These are phyloP conservation scores for Xylariaceae sp. DNA, from an alignment of 2,329 filamentous ascomycete species.

Conservation along the genomic window DNA sequence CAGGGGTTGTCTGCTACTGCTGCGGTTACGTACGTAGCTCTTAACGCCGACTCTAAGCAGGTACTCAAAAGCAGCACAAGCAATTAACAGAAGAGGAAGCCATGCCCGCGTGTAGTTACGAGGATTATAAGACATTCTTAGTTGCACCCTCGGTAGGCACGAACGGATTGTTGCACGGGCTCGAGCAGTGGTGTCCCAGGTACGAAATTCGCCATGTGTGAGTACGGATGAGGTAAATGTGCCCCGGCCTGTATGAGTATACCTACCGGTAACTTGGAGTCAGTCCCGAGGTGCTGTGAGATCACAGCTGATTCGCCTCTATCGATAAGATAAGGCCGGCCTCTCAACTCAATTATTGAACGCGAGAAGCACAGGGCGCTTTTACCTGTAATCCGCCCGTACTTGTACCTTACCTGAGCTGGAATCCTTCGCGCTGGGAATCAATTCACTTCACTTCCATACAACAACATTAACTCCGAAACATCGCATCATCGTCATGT, in stretches of 20 bases:
- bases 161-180: neutral
- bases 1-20: slow-evolving; percentile 1
- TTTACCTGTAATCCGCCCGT: too few relatives aligned
- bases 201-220: too few relatives aligned
- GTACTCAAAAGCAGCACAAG: neutral
- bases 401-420: too few relatives aligned
- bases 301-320: neutral
- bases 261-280: neutral
- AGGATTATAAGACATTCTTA: neutral
- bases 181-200: neutral
- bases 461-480: too few relatives aligned
- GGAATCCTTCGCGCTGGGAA: too few relatives aligned
- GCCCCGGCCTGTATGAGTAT: neutral
- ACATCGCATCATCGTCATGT: slow-evolving; percentile 9
- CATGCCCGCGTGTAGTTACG: neutral
- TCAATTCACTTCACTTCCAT: too few relatives aligned
- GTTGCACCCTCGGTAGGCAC: neutral
- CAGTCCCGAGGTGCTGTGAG: neutral
- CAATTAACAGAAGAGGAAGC: neutral
- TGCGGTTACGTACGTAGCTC: neutral
- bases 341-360: neutral
- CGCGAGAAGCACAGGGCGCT: neutral
- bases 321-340: slow-evolving; percentile 15
- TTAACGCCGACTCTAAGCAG: neutral
- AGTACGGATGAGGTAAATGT: too few relatives aligned